phyloP scores from a whole-genome alignment of 2,329 filamentous ascomycete genomes.

The Myriosclerotinia duriaeana region DNA sequence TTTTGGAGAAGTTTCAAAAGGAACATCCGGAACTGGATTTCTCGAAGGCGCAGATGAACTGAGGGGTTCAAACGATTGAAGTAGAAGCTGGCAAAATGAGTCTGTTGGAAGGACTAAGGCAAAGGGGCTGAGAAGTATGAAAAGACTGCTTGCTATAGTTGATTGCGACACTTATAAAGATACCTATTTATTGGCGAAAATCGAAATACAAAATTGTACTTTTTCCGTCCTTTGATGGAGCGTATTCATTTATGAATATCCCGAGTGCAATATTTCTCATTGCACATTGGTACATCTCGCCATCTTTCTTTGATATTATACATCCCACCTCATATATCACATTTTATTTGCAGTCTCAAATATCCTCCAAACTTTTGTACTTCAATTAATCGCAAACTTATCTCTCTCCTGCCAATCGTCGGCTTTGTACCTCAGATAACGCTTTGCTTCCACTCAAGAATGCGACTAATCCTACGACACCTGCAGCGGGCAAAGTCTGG shows the following conservation, averaged over 20 bases:
- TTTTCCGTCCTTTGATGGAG: not conserved
- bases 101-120: not conserved
- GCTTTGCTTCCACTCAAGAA: conserved; percentile 89
- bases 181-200: conserved; percentile 18
- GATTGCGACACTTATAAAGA: not conserved
- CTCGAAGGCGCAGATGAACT: conserved; percentile 66
- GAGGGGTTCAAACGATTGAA: conserved; percentile 26
- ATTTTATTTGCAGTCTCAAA: conserved; percentile 4
- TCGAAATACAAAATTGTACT: not conserved
- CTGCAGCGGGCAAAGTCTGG: conserved; percentile 75
- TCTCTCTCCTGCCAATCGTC: conserved; percentile 65
- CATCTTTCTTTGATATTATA: conserved; percentile 20
- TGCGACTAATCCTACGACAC: conserved; percentile 65
- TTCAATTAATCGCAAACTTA: conserved; percentile 24
- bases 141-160: too few relatives aligned
- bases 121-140: not conserved
- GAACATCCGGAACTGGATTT: conserved; percentile 69
- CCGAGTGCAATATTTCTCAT: not conserved
- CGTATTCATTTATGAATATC: not conserved
- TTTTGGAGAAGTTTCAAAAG: conserved; percentile 85
- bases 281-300: not conserved
- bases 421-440: conserved; percentile 86
- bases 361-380: conserved; percentile 11
- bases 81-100: not conserved
- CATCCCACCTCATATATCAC: conserved; percentile 10